Conservation (phyloP, 768 basidiomycete genomes). For the Pholiota microspora region DNA sequence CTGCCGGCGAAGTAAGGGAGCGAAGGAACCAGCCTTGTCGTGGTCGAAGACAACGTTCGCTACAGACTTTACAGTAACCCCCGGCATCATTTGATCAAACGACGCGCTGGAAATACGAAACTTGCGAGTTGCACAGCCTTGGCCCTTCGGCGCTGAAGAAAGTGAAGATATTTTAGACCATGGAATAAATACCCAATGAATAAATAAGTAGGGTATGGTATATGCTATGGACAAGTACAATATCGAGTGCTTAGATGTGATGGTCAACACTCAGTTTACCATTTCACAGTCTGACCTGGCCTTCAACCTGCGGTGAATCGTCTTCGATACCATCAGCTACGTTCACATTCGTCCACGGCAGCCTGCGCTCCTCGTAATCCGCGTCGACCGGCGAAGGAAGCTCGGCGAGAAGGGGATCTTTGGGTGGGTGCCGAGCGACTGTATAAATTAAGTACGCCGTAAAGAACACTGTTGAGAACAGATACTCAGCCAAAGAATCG, state of each 20-base stretch:
- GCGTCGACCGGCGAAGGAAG: constrained; percentile 10
- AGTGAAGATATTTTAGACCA: neutral
- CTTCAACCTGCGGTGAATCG: constrained; percentile 15
- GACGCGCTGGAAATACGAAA: neutral
- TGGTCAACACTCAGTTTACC: too few species aligned
- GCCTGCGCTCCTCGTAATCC: constrained; percentile 11
- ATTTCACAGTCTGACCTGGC: constrained; percentile 14
- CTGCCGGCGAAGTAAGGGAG: constrained; percentile 11
- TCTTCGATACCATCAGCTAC: constrained; percentile 22
- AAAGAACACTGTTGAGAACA: constrained; percentile 1
- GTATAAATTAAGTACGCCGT: constrained; percentile 14
- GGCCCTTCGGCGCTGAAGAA: neutral
- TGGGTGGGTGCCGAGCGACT: constrained; percentile 3
- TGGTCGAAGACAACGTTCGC: constrained; percentile 9
- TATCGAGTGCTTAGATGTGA: neutral
- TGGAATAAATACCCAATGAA: neutral
- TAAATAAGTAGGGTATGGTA: neutral
- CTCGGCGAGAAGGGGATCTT: constrained; percentile 14
- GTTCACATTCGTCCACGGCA: constrained; percentile 12
- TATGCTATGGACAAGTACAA: neutral
- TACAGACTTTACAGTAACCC: neutral
- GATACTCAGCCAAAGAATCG: neutral
- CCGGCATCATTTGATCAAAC: neutral
- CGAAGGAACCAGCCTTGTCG: constrained; percentile 19
- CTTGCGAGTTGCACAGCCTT: neutral